Conservation (phyloP, 1,284 basidiomycete genomes). For the Phlebopus sp. region DNA sequence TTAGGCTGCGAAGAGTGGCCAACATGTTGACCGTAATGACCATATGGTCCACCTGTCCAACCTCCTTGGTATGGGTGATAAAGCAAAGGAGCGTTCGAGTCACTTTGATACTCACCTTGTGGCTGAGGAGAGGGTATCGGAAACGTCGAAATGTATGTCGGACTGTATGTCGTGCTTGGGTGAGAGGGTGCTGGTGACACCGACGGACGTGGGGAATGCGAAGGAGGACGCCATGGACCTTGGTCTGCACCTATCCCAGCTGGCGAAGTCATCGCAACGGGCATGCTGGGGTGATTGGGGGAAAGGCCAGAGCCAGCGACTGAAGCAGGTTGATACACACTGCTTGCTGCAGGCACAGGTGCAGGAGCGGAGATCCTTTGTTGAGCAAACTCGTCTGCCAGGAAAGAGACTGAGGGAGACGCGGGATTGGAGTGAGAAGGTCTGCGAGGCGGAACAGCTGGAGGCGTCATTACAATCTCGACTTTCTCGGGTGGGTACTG, state of each 20-base stretch:
- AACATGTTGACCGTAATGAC: background rate
- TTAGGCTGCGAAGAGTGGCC: background rate
- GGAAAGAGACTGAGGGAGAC: constrained; percentile 18
- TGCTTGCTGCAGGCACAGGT: background rate
- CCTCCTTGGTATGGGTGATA: background rate
- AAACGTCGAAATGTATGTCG: background rate
- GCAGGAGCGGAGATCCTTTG: constrained; percentile 24
- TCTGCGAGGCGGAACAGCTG: background rate
- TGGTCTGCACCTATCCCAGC: background rate
- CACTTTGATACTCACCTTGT: background rate
- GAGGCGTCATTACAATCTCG: constrained; percentile 2
- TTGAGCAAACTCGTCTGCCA: constrained; percentile 23
- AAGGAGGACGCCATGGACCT: constrained; percentile 5
- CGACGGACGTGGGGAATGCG: constrained; percentile 23
- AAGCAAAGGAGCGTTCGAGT: background rate
- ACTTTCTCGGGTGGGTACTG: background rate
- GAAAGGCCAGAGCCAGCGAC: background rate
- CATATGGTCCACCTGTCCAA: background rate
- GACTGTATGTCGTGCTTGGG: background rate
- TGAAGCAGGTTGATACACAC: background rate
- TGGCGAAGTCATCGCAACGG: background rate
- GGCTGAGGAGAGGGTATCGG: background rate
- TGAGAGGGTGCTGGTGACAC: constrained; percentile 14
- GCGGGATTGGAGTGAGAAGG: constrained; percentile 4
- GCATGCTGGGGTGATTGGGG: background rate